Conservation (phyloP, 257 asterid genomes). For the Cinchona pubescens region DNA sequence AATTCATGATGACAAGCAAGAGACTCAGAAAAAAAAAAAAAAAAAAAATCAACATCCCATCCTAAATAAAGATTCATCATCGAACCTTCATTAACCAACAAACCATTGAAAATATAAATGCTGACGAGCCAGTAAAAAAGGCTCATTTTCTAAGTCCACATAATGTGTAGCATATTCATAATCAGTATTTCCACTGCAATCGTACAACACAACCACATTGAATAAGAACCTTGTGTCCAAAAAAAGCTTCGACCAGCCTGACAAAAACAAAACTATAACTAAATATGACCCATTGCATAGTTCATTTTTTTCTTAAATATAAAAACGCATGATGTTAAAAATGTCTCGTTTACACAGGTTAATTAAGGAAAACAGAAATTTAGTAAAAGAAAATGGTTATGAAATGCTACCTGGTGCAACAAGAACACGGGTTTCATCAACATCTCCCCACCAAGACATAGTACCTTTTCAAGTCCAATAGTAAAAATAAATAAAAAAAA, state of each 20-base stretch:
- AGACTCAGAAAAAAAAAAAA: no score
- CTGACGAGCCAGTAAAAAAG: no score
- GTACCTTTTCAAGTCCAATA: no score
- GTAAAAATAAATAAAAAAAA: background rate
- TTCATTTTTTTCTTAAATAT: no score
- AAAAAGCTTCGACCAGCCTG: background rate
- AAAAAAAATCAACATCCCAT: no score
- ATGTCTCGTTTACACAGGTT: background rate
- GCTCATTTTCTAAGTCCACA: background rate
- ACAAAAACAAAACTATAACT: no score
- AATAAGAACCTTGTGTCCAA: background rate
- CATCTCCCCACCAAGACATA: conserved; percentile 81
- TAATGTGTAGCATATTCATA: background rate
- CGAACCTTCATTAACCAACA: no score
- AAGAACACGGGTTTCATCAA: conserved; percentile 64
- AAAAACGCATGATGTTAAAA: no score
- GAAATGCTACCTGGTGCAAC: conserved; percentile 58
- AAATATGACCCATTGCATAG: no score
- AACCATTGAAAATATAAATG: no score
- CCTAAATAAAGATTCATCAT: no score
- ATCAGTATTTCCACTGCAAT: background rate
- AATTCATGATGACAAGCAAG: no score
- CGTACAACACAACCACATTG: background rate
- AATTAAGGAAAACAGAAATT: background rate
- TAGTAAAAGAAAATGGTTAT: background rate